phyloP scores from a whole-genome alignment of 2,329 filamentous ascomycete species.

The Ophiostoma piceae region DNA sequence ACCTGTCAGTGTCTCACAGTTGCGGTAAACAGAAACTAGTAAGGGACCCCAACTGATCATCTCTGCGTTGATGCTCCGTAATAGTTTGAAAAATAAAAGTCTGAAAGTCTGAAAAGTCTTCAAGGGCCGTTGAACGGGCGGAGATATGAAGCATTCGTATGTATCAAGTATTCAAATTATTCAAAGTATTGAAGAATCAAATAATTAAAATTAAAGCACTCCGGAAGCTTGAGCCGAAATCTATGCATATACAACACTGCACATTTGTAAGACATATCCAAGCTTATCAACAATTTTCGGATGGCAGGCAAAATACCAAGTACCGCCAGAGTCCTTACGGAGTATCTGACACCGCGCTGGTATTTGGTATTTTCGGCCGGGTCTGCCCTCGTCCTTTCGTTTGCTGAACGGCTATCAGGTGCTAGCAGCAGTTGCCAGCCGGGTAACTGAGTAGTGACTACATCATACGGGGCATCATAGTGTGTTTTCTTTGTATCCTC shows the following conservation, averaged over 20 bases:
- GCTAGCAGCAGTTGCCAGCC: not conserved
- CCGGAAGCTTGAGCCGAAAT: too few species aligned
- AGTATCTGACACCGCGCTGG: not conserved
- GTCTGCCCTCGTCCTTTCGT: not conserved
- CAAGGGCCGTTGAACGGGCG: not conserved
- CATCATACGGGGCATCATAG: too few species aligned
- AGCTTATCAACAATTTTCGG: too few species aligned
- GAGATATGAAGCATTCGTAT: not conserved
- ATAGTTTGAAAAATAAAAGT: not conserved
- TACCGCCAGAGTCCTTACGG: too few species aligned
- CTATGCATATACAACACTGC: too few species aligned
- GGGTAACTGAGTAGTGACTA: not conserved
- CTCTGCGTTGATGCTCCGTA: not conserved
- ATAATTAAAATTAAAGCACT: too few species aligned
- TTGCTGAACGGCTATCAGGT: not conserved
- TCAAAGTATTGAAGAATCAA: too few species aligned
- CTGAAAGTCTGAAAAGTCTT: not conserved
- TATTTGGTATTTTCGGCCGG: constrained; percentile 1
- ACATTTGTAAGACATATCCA: too few species aligned
- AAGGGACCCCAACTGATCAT: not conserved
- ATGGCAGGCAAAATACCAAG: too few species aligned
- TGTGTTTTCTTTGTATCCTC: not conserved
- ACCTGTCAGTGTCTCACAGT: not conserved
- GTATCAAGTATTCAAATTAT: too few species aligned
- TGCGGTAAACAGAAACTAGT: not conserved